These are phyloP conservation scores for Thalassiosira mediterranea DNA, from an alignment of 352 stramenopile genomes.

Conservation along the genomic window DNA sequence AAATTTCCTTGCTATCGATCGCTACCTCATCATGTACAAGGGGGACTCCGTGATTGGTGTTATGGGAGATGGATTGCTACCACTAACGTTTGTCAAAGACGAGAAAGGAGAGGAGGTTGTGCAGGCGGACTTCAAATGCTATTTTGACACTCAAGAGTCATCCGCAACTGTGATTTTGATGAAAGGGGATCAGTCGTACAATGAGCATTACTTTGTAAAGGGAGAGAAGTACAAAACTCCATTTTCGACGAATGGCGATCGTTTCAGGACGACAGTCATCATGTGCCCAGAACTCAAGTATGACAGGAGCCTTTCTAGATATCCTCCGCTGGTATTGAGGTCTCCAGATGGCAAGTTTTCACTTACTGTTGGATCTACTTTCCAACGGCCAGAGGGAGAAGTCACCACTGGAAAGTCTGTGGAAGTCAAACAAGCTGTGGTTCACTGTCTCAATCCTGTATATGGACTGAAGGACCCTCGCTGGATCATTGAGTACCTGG, in stretches of 20 bases:
- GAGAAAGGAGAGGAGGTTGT: constrained; percentile 35
- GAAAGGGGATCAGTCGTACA: constrained; percentile 29
- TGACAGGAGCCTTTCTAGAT: constrained; percentile 40
- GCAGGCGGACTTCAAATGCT: constrained; percentile 43
- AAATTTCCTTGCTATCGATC: constrained; percentile 51
- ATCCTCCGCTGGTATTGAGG: constrained; percentile 45
- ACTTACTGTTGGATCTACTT: constrained; percentile 38
- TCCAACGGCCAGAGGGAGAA: constrained; percentile 16
- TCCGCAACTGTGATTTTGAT: constrained; percentile 45
- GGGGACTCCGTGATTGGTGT: constrained; percentile 24
- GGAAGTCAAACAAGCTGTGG: constrained; percentile 19
- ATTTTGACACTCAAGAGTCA: constrained; percentile 18
- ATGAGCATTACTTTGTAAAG: constrained; percentile 36
- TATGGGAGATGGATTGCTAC: constrained; percentile 40
- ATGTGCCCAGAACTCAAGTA: constrained; percentile 39
- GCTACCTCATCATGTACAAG: constrained; percentile 35
- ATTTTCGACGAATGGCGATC: constrained; percentile 45
- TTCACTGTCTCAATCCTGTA: constrained; percentile 45
- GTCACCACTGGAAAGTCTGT: not conserved
- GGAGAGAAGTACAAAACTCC: constrained; percentile 39
- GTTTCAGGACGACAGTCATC: constrained; percentile 47
- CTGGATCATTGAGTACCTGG: constrained; percentile 54
- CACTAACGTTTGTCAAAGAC: constrained; percentile 37
- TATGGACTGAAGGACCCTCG: constrained; percentile 50
- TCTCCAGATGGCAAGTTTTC: constrained; percentile 37